Conservation (phyloP, 1,284 basidiomycete genomes). For the Irpex sp. region DNA sequence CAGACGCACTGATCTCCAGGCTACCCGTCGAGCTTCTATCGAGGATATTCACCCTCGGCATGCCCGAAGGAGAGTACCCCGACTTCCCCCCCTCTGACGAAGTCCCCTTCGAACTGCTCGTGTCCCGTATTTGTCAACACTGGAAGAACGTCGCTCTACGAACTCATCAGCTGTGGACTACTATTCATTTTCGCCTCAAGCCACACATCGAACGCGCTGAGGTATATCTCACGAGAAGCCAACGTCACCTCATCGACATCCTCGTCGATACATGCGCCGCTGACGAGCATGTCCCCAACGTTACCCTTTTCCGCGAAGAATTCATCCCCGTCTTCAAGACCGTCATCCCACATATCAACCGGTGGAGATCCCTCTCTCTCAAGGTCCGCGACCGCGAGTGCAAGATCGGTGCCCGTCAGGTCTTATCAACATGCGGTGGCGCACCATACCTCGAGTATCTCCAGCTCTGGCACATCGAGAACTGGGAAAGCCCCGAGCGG, state of each 20-base stretch:
- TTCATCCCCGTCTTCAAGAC: constrained; percentile 46
- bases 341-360: constrained; percentile 42
- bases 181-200: constrained; percentile 46
- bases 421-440: constrained; percentile 44
- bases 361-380: constrained; percentile 55
- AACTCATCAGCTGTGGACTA: constrained; percentile 49
- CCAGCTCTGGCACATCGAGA: constrained; percentile 61
- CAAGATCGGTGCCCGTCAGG: constrained; percentile 47
- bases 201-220: constrained; percentile 44
- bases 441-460: constrained; percentile 51
- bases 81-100: constrained; percentile 27
- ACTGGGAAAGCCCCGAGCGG: constrained; percentile 45
- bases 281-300: constrained; percentile 40
- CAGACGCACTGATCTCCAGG: constrained; percentile 30
- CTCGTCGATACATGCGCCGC: constrained; percentile 51
- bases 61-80: constrained; percentile 37
- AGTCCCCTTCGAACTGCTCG: constrained; percentile 45
- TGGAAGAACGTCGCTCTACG: constrained; percentile 51
- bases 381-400: constrained; percentile 54
- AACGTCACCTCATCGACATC: constrained; percentile 43
- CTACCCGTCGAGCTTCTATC: constrained; percentile 57
- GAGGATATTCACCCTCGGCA: constrained; percentile 49
- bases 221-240: constrained; percentile 40
- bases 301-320: constrained; percentile 41
- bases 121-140: constrained; percentile 49